Percentiles rank a stretch among this genome's conserved stretches.
Conservation (phyloP, 768 basidiomycete genomes). For the Rhizopogon salebrosus region DNA sequence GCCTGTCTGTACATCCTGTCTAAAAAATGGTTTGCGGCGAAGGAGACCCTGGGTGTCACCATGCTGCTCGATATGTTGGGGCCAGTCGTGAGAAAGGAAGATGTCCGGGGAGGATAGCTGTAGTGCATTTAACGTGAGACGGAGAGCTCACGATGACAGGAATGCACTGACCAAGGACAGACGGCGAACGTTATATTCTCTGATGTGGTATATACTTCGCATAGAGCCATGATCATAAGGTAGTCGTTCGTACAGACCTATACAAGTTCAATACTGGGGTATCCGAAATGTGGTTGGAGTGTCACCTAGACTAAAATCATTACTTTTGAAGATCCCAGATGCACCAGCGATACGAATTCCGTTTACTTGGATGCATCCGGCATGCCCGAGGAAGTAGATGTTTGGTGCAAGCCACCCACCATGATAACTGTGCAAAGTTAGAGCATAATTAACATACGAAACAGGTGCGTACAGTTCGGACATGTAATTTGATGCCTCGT, state of each 20-base stretch:
- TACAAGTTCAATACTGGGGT: slow-evolving; percentile 2
- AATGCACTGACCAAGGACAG: slow-evolving; percentile 57
- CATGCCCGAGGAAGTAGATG: slow-evolving; percentile 92
- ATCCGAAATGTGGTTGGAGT: background rate
- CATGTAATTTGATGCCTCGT: slow-evolving; percentile 95
- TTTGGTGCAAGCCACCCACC: slow-evolving; percentile 97
- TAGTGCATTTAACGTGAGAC: background rate
- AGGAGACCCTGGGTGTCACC: slow-evolving; percentile 67
- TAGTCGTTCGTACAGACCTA: slow-evolving; percentile 75
- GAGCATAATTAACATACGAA: background rate
- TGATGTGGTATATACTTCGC: slow-evolving; percentile 85
- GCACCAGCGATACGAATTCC: slow-evolving; percentile 86
- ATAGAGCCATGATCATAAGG: slow-evolving; percentile 74
- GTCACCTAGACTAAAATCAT: slow-evolving; percentile 69
- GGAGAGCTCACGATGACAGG: background rate
- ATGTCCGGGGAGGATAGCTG: slow-evolving; percentile 62
- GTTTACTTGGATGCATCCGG: slow-evolving; percentile 84
- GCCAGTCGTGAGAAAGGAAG: slow-evolving; percentile 98
- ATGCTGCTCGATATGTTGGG: slow-evolving; percentile 74
- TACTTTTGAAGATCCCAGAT: slow-evolving; percentile 84
- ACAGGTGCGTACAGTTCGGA: slow-evolving; percentile 77
- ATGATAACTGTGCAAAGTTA: slow-evolving; percentile 60
- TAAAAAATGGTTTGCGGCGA: slow-evolving; percentile 73
- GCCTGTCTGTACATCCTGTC: slow-evolving; percentile 59
- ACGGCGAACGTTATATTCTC: slow-evolving; percentile 78